Evolutionary conservation across 352 stramenopile genomes (phyloP).

Genomic region (Globisporangium recalcitrans): DNA sequence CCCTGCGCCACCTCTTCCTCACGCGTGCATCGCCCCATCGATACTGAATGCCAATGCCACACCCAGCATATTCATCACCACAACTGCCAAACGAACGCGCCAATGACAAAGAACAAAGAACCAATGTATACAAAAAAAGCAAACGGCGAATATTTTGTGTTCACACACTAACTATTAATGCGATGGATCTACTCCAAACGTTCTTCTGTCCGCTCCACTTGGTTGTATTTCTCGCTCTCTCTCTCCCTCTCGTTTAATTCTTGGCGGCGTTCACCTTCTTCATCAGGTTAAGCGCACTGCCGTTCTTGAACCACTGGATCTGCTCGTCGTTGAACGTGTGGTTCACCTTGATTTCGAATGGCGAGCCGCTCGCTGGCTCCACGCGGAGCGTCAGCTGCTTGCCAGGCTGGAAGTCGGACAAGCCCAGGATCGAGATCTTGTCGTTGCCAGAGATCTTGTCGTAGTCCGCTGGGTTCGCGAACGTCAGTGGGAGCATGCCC

Average conservation of each 20-base stretch:
- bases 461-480: conserved; percentile 90
- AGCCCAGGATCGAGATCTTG: conserved; percentile 88
- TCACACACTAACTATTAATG: conserved; percentile 12
- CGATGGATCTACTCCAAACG: conserved; percentile 1
- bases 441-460: conserved; percentile 90
- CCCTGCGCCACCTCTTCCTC: conserved; percentile 26
- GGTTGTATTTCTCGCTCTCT: neutral
- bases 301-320: conserved; percentile 94
- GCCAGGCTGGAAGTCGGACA: conserved; percentile 79
- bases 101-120: conserved; percentile 16
- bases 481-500: conserved; percentile 91
- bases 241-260: conserved; percentile 12
- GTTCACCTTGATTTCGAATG: conserved; percentile 90
- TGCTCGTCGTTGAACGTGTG: conserved; percentile 94
- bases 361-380: conserved; percentile 47
- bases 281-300: conserved; percentile 93
- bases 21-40: conserved; percentile 19
- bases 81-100: neutral
- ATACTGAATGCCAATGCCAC: conserved; percentile 12
- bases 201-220: conserved; percentile 8
- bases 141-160: conserved; percentile 14
- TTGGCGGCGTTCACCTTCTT: conserved; percentile 82
- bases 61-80: neutral
- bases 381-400: conserved; percentile 86
- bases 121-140: conserved; percentile 25